Conservation (phyloP, 352 stramenopile species). For the Phytophthora nicotianae region DNA sequence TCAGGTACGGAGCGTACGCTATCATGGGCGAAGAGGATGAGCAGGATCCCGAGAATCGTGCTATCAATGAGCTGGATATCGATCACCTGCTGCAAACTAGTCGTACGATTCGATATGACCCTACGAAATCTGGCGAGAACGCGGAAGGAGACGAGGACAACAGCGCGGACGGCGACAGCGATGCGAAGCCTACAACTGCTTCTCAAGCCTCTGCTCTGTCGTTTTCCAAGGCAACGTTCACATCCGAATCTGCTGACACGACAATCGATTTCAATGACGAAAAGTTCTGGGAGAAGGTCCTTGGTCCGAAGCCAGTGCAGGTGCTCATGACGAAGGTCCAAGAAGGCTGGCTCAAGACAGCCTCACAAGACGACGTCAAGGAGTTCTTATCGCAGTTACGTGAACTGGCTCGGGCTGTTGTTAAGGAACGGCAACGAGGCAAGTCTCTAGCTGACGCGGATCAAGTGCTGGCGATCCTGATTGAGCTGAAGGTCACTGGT, state of each 20-base stretch:
- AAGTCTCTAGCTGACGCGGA: constrained; percentile 83
- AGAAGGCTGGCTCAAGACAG: constrained; percentile 75
- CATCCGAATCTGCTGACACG: constrained; percentile 83
- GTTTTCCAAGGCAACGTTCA: constrained; percentile 91
- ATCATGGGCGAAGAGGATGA: constrained; percentile 98
- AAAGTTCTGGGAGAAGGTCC: constrained; percentile 92
- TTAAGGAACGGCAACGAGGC: constrained; percentile 86
- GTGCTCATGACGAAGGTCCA: constrained; percentile 90
- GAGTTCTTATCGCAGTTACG: constrained; percentile 80
- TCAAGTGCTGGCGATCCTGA: constrained; percentile 86
- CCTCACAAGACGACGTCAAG: constrained; percentile 83
- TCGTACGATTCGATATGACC: constrained; percentile 90
- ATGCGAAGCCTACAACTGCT: constrained; percentile 42
- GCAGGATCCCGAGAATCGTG: constrained; percentile 84
- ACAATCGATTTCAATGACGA: constrained; percentile 92
- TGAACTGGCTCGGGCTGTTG: constrained; percentile 76
- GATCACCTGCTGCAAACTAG: constrained; percentile 83
- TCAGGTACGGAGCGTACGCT: constrained; percentile 97
- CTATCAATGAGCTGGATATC: constrained; percentile 91
- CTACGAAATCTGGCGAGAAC: constrained; percentile 55
- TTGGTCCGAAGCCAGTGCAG: constrained; percentile 86
- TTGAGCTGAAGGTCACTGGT: constrained; percentile 88
- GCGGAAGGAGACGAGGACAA: constrained; percentile 43
- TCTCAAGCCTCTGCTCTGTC: constrained; percentile 73
- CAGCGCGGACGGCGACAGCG: constrained; percentile 45